These are phyloP conservation scores for Irpex sp. DNA, from an alignment of 1,284 basidiomycete genomes.

Conservation along the genomic window DNA sequence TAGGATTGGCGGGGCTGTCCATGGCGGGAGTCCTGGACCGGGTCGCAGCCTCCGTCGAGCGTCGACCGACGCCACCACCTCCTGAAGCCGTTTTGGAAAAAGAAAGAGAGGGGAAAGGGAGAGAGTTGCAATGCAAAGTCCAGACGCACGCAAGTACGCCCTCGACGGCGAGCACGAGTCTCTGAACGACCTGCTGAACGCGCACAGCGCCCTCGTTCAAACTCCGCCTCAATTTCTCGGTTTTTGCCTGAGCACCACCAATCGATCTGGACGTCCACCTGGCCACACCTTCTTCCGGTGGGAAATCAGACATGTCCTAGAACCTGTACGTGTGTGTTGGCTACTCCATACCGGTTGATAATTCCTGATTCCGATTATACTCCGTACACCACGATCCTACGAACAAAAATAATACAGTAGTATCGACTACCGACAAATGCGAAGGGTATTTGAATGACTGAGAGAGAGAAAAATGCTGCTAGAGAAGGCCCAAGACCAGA, in stretches of 20 bases:
- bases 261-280: background rate
- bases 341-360: background rate
- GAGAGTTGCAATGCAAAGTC: conserved; percentile 24
- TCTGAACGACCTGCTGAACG: conserved; percentile 17
- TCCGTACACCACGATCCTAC: conserved; percentile 6
- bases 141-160: conserved; percentile 30
- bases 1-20: conserved; percentile 62
- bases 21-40: conserved; percentile 53
- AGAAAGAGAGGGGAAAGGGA: conserved; percentile 25
- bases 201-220: conserved; percentile 18
- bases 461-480: background rate
- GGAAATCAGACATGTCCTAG: no score
- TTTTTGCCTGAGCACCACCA: background rate
- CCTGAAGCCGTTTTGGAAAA: conserved; percentile 69
- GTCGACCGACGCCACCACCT: conserved; percentile 67
- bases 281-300: background rate
- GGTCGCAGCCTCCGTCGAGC: conserved; percentile 75
- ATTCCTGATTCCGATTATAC: conserved; percentile 4
- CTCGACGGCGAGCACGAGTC: conserved; percentile 30
- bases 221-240: conserved; percentile 21
- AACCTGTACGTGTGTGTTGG: background rate
- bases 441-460: background rate
- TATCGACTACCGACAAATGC: conserved; percentile 5
- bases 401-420: conserved; percentile 2
- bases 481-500: conserved; percentile 12